Evolutionary conservation across 208 protist genomes (phyloP).

Genomic region (Acanthamoeba castellanii): DNA sequence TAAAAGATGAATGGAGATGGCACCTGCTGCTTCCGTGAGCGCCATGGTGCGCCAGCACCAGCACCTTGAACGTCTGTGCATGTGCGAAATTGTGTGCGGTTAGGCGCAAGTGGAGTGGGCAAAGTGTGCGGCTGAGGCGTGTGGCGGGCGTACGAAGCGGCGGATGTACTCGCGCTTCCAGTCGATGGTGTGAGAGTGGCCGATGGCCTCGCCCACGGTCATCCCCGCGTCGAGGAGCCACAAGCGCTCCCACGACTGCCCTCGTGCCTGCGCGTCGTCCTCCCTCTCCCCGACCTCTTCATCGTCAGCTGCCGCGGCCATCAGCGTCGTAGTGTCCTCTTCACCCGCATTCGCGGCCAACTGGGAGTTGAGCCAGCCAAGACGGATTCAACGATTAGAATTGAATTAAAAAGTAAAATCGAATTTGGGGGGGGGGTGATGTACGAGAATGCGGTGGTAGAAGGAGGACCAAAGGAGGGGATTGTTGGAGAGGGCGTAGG

Average conservation of each 20-base stretch:
- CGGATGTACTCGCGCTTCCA: slow-evolving; percentile 18
- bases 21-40: background rate
- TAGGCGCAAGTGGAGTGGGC: background rate
- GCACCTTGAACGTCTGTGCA: background rate
- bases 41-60: slow-evolving; percentile 6
- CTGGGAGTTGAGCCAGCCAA: no score
- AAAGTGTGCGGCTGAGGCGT: background rate
- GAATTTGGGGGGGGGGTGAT: background rate
- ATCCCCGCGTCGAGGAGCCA: slow-evolving; percentile 22
- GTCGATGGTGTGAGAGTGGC: background rate
- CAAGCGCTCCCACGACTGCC: background rate
- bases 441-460: background rate
- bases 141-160: background rate
- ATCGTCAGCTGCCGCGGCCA: background rate
- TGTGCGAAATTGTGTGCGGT: background rate
- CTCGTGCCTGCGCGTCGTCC: background rate
- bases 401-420: no score
- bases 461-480: slow-evolving; percentile 2
- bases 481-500: background rate
- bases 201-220: slow-evolving; percentile 11
- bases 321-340: background rate
- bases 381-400: no score
- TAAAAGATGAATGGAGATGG: no score
- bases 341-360: no score
- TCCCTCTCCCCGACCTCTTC: background rate